Conservation (phyloP, 768 basidiomycete genomes). For the Trametes villosa region DNA sequence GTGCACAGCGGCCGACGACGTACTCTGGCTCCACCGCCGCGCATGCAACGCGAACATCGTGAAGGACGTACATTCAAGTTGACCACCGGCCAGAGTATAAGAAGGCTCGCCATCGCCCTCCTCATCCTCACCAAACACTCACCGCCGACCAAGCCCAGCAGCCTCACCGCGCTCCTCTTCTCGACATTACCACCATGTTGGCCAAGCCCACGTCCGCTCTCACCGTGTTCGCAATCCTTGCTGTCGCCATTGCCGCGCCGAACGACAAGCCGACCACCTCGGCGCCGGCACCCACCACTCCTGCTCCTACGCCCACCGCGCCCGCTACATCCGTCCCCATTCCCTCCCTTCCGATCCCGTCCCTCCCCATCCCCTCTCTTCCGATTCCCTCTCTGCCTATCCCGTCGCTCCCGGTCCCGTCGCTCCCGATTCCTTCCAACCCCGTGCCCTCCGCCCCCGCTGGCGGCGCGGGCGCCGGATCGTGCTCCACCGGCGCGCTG, state of each 20-base stretch:
- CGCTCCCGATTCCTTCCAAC: neutral
- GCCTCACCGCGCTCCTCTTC: neutral
- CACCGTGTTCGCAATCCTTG: conserved; percentile 9
- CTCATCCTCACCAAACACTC: neutral
- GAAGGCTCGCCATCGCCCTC: neutral
- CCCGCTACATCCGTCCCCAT: too few species aligned
- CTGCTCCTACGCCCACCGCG: too few species aligned
- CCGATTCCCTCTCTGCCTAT: too few species aligned
- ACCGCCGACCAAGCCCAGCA: neutral
- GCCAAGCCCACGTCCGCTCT: too few species aligned
- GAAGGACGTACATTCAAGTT: neutral
- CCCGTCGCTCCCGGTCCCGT: too few species aligned
- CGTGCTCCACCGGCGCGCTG: conserved; percentile 6
- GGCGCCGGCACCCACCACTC: too few species aligned
- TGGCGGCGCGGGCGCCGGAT: neutral
- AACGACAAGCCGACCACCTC: neutral
- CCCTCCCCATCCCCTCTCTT: too few species aligned
- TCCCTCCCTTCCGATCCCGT: too few species aligned
- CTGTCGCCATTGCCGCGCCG: conserved; percentile 7
- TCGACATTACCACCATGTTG: neutral
- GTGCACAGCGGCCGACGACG: neutral
- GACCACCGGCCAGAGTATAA: neutral
- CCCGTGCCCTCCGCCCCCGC: too few species aligned
- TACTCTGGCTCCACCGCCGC: neutral
- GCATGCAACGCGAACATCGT: neutral